These are phyloP conservation scores for Debaryomyces maramus DNA, from an alignment of 805 yeast species.

Conservation along the genomic window DNA sequence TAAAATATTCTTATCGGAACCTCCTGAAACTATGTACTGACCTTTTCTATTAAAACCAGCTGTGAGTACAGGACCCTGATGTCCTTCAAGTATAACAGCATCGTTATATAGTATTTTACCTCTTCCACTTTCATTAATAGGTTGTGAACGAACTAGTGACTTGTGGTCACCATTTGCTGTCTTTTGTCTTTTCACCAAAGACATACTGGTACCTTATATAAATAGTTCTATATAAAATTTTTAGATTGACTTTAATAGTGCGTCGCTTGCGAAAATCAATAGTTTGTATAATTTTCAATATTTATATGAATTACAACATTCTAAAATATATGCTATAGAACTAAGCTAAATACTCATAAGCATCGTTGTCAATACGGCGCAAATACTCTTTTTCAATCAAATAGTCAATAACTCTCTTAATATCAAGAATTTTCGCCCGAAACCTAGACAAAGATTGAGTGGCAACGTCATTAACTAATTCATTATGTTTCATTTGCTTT, in stretches of 20 bases:
- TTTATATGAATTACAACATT: too few species aligned
- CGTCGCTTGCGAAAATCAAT: too few species aligned
- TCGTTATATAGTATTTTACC: constrained; percentile 20
- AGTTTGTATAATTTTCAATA: too few species aligned
- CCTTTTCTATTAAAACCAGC: constrained; percentile 56
- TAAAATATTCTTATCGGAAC: constrained; percentile 52
- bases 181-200: constrained; percentile 35
- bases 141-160: not conserved
- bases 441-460: constrained; percentile 82
- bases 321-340: constrained; percentile 5
- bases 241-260: too few species aligned
- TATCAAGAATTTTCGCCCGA: constrained; percentile 80
- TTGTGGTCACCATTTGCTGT: constrained; percentile 7
- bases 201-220: too few species aligned
- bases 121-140: not conserved
- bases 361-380: constrained; percentile 69
- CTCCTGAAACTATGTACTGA: constrained; percentile 57
- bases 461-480: constrained; percentile 81
- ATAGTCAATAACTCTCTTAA: constrained; percentile 81
- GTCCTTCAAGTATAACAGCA: constrained; percentile 49
- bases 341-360: constrained; percentile 80
- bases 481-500: constrained; percentile 73
- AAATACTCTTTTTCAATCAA: constrained; percentile 85
- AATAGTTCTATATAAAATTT: too few species aligned
- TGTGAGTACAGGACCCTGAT: constrained; percentile 52